phyloP scores from a whole-genome alignment of 805 yeast genomes.

The Starmerella davenportii region DNA sequence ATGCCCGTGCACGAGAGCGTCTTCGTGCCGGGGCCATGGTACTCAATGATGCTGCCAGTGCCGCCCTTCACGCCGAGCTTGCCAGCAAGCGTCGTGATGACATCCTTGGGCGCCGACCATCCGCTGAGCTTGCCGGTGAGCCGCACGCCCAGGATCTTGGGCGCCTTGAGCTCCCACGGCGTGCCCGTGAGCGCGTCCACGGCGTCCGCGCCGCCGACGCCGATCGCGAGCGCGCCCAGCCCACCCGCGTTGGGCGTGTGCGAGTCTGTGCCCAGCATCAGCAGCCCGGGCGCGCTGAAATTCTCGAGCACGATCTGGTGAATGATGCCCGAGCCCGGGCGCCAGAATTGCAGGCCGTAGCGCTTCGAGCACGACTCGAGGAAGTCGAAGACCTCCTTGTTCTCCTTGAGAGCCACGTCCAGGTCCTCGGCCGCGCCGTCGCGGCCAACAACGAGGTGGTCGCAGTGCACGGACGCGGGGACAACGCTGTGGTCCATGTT shows the following conservation, averaged over 20 bases:
- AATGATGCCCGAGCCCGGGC: conserved; percentile 97
- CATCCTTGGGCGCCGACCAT: conserved; percentile 96
- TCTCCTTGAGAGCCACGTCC: conserved; percentile 59
- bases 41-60: conserved; percentile 90
- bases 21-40: conserved; percentile 87
- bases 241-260: conserved; percentile 99
- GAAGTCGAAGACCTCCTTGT: conserved; percentile 91
- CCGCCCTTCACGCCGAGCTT: conserved; percentile 91
- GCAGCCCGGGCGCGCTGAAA: conserved; percentile 88
- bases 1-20: conserved; percentile 90
- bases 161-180: conserved; percentile 98
- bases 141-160: conserved; percentile 83
- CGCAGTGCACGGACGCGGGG: conserved; percentile 94
- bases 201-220: conserved; percentile 99
- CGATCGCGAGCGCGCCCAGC: conserved; percentile 93
- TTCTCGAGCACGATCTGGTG: conserved; percentile 96
- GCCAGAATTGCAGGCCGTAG: conserved; percentile 97
- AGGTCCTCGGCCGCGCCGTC: conserved; percentile 79
- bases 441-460: conserved; percentile 92
- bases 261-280: conserved; percentile 96
- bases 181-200: conserved; percentile 93
- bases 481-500: conserved; percentile 75
- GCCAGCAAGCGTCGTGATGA: conserved; percentile 85
- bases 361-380: conserved; percentile 81
- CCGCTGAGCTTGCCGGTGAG: conserved; percentile 77